Evolutionary conservation across 176 grass and related monocot genomes (phyloP).

Genomic region (Neostapfia colusana): DNA sequence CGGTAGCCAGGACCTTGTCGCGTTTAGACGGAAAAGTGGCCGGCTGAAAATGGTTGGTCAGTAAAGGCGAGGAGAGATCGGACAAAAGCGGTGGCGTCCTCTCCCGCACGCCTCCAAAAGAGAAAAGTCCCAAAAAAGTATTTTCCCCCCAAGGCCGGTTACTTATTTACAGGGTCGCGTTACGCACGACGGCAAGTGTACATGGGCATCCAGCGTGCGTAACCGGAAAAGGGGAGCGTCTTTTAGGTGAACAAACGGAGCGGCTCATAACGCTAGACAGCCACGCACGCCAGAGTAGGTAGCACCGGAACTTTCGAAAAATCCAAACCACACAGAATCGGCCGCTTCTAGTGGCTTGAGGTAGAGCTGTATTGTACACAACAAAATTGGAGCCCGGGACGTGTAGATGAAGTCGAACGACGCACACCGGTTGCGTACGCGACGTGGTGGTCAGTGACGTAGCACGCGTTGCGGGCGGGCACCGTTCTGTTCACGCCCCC

Average conservation of each 20-base stretch:
- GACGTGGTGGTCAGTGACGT: conserved; percentile 5
- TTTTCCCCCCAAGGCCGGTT: too few species aligned
- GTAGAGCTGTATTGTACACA: too few species aligned
- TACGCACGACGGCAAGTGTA: conserved; percentile 2
- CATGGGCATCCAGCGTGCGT: neutral
- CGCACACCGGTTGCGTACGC: neutral
- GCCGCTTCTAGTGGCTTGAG: too few species aligned
- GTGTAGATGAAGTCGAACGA: neutral
- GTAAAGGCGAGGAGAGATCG: neutral
- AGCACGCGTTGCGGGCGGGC: neutral
- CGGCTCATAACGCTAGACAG: conserved; percentile 11
- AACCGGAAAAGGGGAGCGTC: neutral
- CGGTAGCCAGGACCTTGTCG: too few species aligned
- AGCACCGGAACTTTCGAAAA: too few species aligned
- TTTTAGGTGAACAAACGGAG: conserved; percentile 28
- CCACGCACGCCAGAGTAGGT: neutral
- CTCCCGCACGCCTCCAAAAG: neutral
- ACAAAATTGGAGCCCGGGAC: neutral
- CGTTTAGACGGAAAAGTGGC: too few species aligned
- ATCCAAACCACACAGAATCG: neutral
- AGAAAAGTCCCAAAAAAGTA: neutral
- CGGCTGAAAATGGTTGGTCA: neutral
- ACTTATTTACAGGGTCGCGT: neutral
- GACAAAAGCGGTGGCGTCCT: neutral
- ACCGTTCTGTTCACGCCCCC: neutral